Conservation (phyloP, 352 stramenopile species). For the Globisporangium cylindrosporum region DNA sequence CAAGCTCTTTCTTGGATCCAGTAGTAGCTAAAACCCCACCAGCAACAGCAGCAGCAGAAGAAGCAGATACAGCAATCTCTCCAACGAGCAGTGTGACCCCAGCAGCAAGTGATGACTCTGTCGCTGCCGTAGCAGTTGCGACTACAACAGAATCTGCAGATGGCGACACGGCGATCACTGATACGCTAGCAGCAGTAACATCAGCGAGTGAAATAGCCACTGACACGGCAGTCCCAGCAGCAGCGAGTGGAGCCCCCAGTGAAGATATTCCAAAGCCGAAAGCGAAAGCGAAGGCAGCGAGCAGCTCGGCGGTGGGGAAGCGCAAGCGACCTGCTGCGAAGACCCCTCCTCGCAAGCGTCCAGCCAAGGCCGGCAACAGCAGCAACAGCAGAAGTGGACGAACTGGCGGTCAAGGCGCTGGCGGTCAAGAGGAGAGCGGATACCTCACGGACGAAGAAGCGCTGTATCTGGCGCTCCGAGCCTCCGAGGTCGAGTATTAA, state of each 20-base stretch:
- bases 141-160: background rate
- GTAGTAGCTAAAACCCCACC: background rate
- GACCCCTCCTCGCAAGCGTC: constrained; percentile 6
- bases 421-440: constrained; percentile 8
- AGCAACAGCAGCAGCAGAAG: background rate
- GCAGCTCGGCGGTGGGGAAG: constrained; percentile 7
- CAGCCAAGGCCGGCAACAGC: background rate
- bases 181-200: background rate
- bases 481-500: constrained; percentile 23
- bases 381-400: constrained; percentile 4
- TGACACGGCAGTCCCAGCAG: background rate
- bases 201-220: background rate
- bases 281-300: background rate
- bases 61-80: background rate
- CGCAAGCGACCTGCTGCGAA: constrained; percentile 12
- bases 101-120: background rate
- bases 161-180: background rate
- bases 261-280: background rate
- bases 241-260: background rate
- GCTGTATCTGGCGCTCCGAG: constrained; percentile 20
- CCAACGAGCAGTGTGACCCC: background rate
- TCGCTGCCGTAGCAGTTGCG: background rate
- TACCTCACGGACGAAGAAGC: constrained; percentile 23
- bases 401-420: background rate
- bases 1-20: background rate